Conservation (phyloP, 352 stramenopile species). For the Phytophthora tubulina region DNA sequence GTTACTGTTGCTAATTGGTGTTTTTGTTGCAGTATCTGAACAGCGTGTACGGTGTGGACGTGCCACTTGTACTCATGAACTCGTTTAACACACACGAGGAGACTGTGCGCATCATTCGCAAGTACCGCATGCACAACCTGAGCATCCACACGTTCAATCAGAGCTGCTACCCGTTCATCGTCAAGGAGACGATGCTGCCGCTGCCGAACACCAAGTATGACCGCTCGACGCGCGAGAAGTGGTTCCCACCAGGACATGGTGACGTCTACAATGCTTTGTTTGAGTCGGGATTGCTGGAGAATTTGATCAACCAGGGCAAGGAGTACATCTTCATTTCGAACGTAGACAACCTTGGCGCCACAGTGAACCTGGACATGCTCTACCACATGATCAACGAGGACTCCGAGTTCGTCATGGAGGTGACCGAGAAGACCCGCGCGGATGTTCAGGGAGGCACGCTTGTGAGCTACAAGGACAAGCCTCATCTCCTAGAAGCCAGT, state of each 20-base stretch:
- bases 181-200: conserved; percentile 92
- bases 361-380: conserved; percentile 97
- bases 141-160: conserved; percentile 96
- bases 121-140: conserved; percentile 97
- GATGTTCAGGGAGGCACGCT: conserved; percentile 93
- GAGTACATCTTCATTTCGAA: conserved; percentile 99
- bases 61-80: conserved; percentile 99
- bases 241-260: conserved; percentile 98
- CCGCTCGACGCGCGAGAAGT: conserved; percentile 79
- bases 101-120: conserved; percentile 97
- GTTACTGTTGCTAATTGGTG: too few species aligned
- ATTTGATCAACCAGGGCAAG: conserved; percentile 95
- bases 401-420: conserved; percentile 99
- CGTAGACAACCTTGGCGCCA: conserved; percentile 99
- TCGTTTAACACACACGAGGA: conserved; percentile 99
- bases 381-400: conserved; percentile 98
- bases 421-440: conserved; percentile 94
- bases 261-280: conserved; percentile 99
- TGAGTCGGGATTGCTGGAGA: conserved; percentile 96
- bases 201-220: conserved; percentile 91
- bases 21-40: conserved; percentile 79
- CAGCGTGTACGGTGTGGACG: conserved; percentile 93
- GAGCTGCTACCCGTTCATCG: conserved; percentile 93
- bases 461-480: conserved; percentile 91
- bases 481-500: conserved; percentile 97